phyloP scores from a whole-genome alignment of 768 basidiomycete species.

The Rhodotorula toruloides region DNA sequence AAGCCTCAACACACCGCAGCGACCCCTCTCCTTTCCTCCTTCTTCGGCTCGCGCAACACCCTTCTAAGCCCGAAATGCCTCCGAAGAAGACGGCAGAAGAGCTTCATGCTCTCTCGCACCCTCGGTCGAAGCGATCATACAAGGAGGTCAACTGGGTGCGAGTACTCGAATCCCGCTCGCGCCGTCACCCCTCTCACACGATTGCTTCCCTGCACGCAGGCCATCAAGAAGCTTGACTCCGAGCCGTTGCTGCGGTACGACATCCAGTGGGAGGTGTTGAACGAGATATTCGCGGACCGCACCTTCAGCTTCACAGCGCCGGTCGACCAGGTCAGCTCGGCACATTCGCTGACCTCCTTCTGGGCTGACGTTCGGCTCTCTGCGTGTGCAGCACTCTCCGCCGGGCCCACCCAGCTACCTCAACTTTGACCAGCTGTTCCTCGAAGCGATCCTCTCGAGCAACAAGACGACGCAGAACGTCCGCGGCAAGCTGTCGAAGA shows the following conservation, averaged over 20 bases:
- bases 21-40: neutral
- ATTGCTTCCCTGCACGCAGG: neutral
- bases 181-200: too few species aligned
- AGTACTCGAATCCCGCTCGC: neutral
- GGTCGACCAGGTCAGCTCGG: conserved; percentile 49
- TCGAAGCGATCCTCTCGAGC: conserved; percentile 69
- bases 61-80: conserved; percentile 5
- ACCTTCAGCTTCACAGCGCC: conserved; percentile 59
- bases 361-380: conserved; percentile 37
- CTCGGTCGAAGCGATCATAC: conserved; percentile 21
- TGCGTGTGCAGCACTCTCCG: neutral
- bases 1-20: neutral
- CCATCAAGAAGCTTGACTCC: conserved; percentile 44
- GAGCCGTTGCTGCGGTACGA: conserved; percentile 64
- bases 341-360: neutral
- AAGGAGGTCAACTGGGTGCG: conserved; percentile 34
- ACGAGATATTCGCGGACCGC: conserved; percentile 69
- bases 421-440: conserved; percentile 76
- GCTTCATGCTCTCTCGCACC: conserved; percentile 25
- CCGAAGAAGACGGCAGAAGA: conserved; percentile 32
- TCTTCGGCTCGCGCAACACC: neutral
- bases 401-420: conserved; percentile 51
- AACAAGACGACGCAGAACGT: conserved; percentile 65
- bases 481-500: conserved; percentile 67
- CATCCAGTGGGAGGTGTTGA: conserved; percentile 73